Percentiles rank a stretch among this genome's conserved stretches.
Conservation (phyloP, 768 basidiomycete genomes). For the Boletus edulis region DNA sequence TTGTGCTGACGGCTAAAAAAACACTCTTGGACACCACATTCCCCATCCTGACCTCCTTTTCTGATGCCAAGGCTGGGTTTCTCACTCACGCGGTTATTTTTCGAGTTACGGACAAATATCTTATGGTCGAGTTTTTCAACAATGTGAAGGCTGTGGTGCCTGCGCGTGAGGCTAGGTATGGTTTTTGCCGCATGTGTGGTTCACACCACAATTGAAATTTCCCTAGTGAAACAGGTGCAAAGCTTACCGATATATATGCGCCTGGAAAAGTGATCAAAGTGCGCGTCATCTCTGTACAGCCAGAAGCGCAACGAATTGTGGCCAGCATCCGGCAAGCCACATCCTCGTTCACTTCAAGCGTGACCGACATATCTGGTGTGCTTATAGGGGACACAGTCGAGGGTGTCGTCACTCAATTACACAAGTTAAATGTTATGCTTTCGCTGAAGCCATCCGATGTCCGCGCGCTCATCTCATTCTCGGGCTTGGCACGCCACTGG, state of each 20-base stretch:
- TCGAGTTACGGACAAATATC: slow-evolving; percentile 74
- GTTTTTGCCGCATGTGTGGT: neutral
- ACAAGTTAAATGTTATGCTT: slow-evolving; percentile 80
- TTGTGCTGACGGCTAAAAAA: slow-evolving; percentile 90
- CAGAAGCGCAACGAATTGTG: slow-evolving; percentile 60
- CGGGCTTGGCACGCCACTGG: slow-evolving; percentile 82
- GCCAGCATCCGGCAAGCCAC: slow-evolving; percentile 87
- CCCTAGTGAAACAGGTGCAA: slow-evolving; percentile 62
- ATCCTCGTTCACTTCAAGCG: slow-evolving; percentile 43
- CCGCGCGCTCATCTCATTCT: slow-evolving; percentile 82
- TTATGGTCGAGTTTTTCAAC: slow-evolving; percentile 90
- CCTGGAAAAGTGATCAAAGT: slow-evolving; percentile 85
- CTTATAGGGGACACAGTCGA: slow-evolving; percentile 74
- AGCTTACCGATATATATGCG: slow-evolving; percentile 61
- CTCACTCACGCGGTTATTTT: slow-evolving; percentile 82
- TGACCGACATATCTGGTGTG: slow-evolving; percentile 66
- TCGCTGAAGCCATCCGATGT: slow-evolving; percentile 66
- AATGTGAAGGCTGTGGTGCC: slow-evolving; percentile 83
- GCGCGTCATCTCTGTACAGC: slow-evolving; percentile 65
- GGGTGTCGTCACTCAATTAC: slow-evolving; percentile 75
- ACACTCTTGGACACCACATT: slow-evolving; percentile 78
- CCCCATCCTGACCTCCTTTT: slow-evolving; percentile 62
- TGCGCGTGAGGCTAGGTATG: slow-evolving; percentile 76
- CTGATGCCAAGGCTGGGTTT: slow-evolving; percentile 66
- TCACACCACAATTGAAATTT: neutral